These are phyloP conservation scores for Lentinula raphanica DNA, from an alignment of 768 basidiomycete genomes.

Conservation along the genomic window DNA sequence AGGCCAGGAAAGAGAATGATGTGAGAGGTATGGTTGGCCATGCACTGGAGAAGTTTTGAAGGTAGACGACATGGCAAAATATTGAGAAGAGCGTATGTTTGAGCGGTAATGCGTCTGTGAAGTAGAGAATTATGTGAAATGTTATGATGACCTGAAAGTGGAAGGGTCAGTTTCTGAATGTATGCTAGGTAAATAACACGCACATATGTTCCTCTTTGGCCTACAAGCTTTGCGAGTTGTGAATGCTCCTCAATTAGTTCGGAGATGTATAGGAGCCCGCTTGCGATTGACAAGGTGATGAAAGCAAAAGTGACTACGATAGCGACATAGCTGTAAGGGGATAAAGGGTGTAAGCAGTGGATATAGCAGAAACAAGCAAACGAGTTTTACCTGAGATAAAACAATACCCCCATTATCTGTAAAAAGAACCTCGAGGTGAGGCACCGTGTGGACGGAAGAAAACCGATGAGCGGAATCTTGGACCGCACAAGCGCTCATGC, in stretches of 20 bases:
- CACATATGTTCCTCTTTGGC: constrained; percentile 86
- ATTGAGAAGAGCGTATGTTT: constrained; percentile 74
- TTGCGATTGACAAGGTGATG: constrained; percentile 88
- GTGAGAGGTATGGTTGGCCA: constrained; percentile 95
- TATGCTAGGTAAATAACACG: constrained; percentile 25
- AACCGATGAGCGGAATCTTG: background rate
- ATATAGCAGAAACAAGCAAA: constrained; percentile 3
- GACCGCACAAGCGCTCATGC: background rate
- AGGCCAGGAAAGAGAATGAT: constrained; percentile 77
- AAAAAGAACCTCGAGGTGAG: background rate
- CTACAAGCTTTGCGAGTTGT: constrained; percentile 71
- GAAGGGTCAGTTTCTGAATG: background rate
- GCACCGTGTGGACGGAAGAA: background rate
- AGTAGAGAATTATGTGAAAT: constrained; percentile 71
- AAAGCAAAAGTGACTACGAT: constrained; percentile 77
- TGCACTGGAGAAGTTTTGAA: constrained; percentile 81
- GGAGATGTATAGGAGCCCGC: constrained; percentile 88
- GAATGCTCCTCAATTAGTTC: constrained; percentile 96
- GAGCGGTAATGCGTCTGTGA: constrained; percentile 78
- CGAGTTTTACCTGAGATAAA: constrained; percentile 51
- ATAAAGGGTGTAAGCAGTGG: background rate
- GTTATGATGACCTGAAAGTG: constrained; percentile 61
- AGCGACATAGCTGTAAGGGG: constrained; percentile 59
- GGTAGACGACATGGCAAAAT: constrained; percentile 80
- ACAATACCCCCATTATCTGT: constrained; percentile 46